phyloP scores from a whole-genome alignment of 768 basidiomycete species.

The Pleurotus tuber-regium region DNA sequence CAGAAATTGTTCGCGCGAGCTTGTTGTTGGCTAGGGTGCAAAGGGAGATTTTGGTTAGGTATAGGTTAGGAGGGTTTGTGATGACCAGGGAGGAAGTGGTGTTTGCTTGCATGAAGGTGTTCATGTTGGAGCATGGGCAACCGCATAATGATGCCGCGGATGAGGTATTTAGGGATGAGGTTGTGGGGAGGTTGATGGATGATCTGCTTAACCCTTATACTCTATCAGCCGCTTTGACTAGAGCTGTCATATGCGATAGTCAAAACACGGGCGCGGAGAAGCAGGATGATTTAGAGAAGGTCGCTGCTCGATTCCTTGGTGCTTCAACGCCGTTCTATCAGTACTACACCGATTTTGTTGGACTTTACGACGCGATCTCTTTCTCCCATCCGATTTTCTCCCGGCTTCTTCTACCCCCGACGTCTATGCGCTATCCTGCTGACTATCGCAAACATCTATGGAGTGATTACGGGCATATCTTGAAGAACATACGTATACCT shows the following conservation, averaged over 20 bases:
- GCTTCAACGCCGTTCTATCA: conserved; percentile 82
- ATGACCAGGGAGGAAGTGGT: conserved; percentile 56
- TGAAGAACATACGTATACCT: conserved; percentile 56
- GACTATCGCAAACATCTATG: conserved; percentile 88
- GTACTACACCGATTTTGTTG: conserved; percentile 89
- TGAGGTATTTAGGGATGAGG: conserved; percentile 80
- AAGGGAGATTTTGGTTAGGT: conserved; percentile 41
- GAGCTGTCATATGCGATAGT: too few relatives aligned
- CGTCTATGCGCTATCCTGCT: conserved; percentile 68
- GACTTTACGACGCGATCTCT: conserved; percentile 88
- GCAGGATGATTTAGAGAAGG: conserved; percentile 44
- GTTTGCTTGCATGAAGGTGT: conserved; percentile 88
- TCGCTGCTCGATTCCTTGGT: conserved; percentile 60
- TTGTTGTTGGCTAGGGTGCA: conserved; percentile 57
- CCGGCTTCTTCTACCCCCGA: conserved; percentile 70
- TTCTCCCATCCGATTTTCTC: conserved; percentile 80
- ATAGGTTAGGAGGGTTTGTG: conserved; percentile 39
- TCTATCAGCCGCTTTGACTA: conserved; percentile 25
- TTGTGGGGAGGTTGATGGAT: conserved; percentile 58
- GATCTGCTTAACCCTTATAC: conserved; percentile 57
- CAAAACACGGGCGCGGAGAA: not conserved
- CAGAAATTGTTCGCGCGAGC: conserved; percentile 69
- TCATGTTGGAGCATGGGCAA: conserved; percentile 93
- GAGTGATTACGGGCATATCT: conserved; percentile 70
- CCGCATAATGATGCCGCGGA: conserved; percentile 42